These are phyloP conservation scores for Mycena polygramma DNA, from an alignment of 768 basidiomycete genomes.

Conservation along the genomic window DNA sequence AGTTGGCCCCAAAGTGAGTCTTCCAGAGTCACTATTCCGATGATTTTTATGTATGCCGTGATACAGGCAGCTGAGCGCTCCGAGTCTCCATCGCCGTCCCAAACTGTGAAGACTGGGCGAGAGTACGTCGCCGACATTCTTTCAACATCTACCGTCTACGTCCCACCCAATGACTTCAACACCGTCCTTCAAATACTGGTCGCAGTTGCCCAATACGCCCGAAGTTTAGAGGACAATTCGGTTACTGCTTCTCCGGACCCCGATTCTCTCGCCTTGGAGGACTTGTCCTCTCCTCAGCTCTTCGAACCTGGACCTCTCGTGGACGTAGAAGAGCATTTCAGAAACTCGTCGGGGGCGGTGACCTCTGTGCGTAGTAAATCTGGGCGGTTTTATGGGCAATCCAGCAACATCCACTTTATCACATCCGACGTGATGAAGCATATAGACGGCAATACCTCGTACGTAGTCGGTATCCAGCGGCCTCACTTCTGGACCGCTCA, in stretches of 20 bases:
- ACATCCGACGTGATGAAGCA: slow-evolving; percentile 13
- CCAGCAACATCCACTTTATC: slow-evolving; percentile 23
- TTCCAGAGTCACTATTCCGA: too few relatives aligned
- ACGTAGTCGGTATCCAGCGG: slow-evolving; percentile 19
- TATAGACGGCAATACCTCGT: background rate
- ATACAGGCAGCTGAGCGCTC: too few relatives aligned
- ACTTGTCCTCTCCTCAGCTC: background rate
- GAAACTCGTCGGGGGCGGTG: background rate
- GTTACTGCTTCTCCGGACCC: background rate
- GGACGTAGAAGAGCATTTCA: background rate
- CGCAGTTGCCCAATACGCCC: slow-evolving; percentile 18
- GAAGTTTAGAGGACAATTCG: slow-evolving; percentile 12
- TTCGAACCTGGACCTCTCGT: background rate
- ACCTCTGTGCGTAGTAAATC: background rate
- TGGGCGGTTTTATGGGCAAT: slow-evolving; percentile 16
- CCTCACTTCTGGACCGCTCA: slow-evolving; percentile 35
- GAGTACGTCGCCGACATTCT: slow-evolving; percentile 18
- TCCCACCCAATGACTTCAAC: slow-evolving; percentile 3
- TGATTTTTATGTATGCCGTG: too few relatives aligned
- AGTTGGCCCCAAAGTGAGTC: too few relatives aligned
- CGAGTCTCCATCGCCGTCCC: background rate
- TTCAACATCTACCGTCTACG: slow-evolving; percentile 15
- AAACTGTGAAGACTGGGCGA: background rate
- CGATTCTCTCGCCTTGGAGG: background rate
- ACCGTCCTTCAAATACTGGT: slow-evolving; percentile 8